phyloP scores from a whole-genome alignment of 257 asterid species.

The Datura wrightii region DNA sequence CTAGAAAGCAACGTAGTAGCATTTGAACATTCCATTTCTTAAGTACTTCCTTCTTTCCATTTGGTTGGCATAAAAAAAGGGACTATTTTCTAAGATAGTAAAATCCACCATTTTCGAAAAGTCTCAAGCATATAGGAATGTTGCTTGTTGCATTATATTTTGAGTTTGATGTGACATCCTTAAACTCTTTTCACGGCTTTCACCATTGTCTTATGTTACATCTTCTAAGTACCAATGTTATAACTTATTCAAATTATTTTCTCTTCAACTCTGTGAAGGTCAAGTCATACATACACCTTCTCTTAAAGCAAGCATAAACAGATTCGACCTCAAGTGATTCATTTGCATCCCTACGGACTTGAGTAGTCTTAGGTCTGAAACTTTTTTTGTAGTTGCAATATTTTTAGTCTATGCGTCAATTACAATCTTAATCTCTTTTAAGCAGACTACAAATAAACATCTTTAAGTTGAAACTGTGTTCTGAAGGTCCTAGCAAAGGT shows the following conservation, averaged over 20 bases:
- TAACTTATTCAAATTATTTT: background rate
- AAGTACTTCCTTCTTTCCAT: background rate
- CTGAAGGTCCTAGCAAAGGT: background rate
- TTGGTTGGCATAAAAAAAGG: background rate
- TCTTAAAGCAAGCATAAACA: slow-evolving; percentile 1
- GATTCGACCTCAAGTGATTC: background rate
- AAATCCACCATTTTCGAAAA: background rate
- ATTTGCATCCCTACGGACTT: background rate
- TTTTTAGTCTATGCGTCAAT: background rate
- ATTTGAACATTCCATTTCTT: slow-evolving; percentile 1
- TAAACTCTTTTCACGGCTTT: background rate
- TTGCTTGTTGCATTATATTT: background rate
- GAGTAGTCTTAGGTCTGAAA: background rate
- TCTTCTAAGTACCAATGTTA: background rate
- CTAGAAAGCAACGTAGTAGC: background rate
- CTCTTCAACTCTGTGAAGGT: background rate
- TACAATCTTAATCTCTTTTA: background rate
- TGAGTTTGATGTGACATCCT: background rate
- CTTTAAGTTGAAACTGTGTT: background rate
- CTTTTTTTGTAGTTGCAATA: background rate
- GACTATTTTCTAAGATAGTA: background rate
- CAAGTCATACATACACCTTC: background rate
- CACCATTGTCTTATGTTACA: background rate
- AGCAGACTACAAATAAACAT: background rate
- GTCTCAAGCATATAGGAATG: background rate